Base-by-base conservation (phyloP, 2,329 filamentous ascomycete genomes). In the Diaporthe longicolla region DNA sequence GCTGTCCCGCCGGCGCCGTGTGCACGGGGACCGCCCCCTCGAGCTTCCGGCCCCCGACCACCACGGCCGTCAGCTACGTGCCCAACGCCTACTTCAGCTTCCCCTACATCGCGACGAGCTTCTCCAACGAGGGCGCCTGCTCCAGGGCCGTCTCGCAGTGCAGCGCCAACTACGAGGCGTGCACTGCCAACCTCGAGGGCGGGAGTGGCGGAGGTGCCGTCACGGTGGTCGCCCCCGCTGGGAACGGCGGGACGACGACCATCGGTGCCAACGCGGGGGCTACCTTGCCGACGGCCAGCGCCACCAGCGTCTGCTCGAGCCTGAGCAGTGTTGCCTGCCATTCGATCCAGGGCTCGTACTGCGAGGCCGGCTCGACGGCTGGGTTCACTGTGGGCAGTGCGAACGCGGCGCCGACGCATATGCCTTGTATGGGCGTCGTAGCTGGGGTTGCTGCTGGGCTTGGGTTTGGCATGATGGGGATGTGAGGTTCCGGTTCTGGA, bases 41-140 rank as follows among this genome's bases (percentile, higher is more conserved):
- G 21, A 81, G 76, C 74, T 81, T 79, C 76, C 73, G 74, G 7
- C 66, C 82, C 10, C 83, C 84, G 2, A 79, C 83, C 13, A 81
- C 81, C 17, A 77, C 82, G 32, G 76, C 83, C 17, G 84, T 84
- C 4, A 89, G 89, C 45, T 90, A 86, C 78, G 89, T 92, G 24
- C 81, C 85, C 55, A 92, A 92, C 79, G 77, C 83, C 35, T 91
- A 88, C 81, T 92, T 91, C 79, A 85, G 88, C 15, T 92, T 91
- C 79, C 90, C 90, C 1, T 89, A 89, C 78, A 85, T 90, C 69
- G 82, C 84, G 61, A 90, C 87, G 1, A 85, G 85, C 17, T 91
- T 89, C 75, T 79, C 82, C 73, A 86, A 91, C 77, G 80, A 82
- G 24, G 87, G 82, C 19, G 85, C 86, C 8, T 92, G 90, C 78